Base-by-base conservation (phyloP, 164 flowering plant species). In the Liquidambar formosana region DNA sequence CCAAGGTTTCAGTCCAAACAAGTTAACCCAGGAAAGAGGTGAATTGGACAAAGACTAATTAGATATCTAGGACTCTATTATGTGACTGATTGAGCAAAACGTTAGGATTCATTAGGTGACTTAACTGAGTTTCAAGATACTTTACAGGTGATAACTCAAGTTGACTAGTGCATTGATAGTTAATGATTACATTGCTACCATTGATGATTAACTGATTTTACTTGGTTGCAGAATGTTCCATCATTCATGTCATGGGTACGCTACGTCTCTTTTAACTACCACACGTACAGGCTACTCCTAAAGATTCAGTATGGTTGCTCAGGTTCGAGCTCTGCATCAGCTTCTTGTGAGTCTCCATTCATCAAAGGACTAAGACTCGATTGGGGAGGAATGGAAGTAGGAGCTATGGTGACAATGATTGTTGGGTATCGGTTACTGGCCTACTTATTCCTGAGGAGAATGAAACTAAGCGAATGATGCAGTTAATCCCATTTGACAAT, bases 211-310 rank as follows among this genome's bases (percentile, higher is more conserved):
- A n/a, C n/a, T n/a, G n/a, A n/a, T n/a, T n/a, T n/a, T 69, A n/a
- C 60, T 43, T 49, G 23, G 22, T 3, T 62, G 76, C 80, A 82
- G 81, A 69, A 73, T 5, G 80, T 80, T 44, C 86, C 86, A 16
- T 13, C 44, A 1, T 80, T 82, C 23, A 82, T 82, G 49, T 63
- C 77, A 5, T 82, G 86, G 86, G 16, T 76, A 1, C 76, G 79
- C 8, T 76, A 80, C 52, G 18, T 82, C 6, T 77, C 81, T 13
- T 71, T 78, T 71, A 82, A 72, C 74, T 78, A 78, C 68, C 80
- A 80, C 74, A 69, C 83, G 0, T 82, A 76, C 70, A 65, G 65
- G 63, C 75, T 78, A 2, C 77, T 80, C 0, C 61, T 82, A 27
- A 74, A 60, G 53, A 61, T 80, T 2, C 85, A 82, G 38, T 77